Evolutionary conservation across 1,284 basidiomycete genomes (phyloP).

Genomic region (Hymenochaete sp.): DNA sequence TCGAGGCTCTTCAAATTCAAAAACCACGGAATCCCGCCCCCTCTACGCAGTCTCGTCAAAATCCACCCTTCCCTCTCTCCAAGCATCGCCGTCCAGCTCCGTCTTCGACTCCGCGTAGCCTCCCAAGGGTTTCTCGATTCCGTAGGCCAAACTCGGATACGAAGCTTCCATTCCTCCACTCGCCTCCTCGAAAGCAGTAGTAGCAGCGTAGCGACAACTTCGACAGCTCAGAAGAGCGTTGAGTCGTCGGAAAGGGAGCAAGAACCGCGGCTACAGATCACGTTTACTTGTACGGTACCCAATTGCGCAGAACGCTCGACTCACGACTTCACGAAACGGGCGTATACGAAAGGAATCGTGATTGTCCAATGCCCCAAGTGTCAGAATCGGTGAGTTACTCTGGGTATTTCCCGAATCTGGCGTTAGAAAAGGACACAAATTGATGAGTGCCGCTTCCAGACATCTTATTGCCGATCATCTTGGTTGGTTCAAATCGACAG

Average conservation of each 20-base stretch:
- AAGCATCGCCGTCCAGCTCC: slow-evolving; percentile 31
- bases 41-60: slow-evolving; percentile 31
- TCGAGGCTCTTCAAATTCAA: slow-evolving; percentile 15
- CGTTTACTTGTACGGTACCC: slow-evolving; percentile 82
- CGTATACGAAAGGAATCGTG: slow-evolving; percentile 86
- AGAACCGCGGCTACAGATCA: slow-evolving; percentile 61
- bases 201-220: slow-evolving; percentile 8
- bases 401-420: background rate
- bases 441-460: slow-evolving; percentile 30
- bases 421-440: background rate
- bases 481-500: slow-evolving; percentile 82
- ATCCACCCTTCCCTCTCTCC: slow-evolving; percentile 31
- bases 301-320: slow-evolving; percentile 77
- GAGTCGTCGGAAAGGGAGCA: slow-evolving; percentile 3
- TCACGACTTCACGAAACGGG: slow-evolving; percentile 79
- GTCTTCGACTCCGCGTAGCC: slow-evolving; percentile 29
- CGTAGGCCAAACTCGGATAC: slow-evolving; percentile 18
- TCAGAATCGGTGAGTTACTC: slow-evolving; percentile 64
- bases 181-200: too few relatives aligned
- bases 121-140: slow-evolving; percentile 19
- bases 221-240: background rate
- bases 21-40: slow-evolving; percentile 22
- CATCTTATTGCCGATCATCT: slow-evolving; percentile 88
- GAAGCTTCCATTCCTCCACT: too few relatives aligned
- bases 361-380: slow-evolving; percentile 89